Conservation (phyloP, 2,329 filamentous ascomycete species). For the Trichoderma lentiforme region DNA sequence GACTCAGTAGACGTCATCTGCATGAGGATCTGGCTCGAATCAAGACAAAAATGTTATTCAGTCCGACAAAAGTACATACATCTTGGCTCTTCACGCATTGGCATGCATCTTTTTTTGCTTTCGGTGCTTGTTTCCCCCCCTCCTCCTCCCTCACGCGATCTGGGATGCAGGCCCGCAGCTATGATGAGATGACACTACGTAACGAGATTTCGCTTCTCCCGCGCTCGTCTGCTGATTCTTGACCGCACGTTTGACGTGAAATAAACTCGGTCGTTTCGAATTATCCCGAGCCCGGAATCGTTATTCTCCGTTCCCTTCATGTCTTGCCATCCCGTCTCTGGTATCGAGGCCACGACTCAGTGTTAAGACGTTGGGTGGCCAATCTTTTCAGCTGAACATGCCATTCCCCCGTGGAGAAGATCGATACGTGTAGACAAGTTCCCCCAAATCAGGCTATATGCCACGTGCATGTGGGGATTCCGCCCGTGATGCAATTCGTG, state of each 20-base stretch:
- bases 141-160: background rate
- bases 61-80: background rate
- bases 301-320: background rate
- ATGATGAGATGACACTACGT: constrained; percentile 12
- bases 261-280: background rate
- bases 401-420: constrained; percentile 4
- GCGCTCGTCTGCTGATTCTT: background rate
- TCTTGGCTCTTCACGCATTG: background rate
- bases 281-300: background rate
- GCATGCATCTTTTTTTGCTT: background rate
- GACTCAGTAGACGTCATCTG: background rate
- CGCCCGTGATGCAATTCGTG: constrained; percentile 13
- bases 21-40: background rate
- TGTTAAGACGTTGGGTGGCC: background rate
- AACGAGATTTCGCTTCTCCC: background rate
- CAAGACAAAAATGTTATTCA: background rate
- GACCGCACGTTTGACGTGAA: background rate
- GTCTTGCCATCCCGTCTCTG: background rate
- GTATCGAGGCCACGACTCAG: background rate
- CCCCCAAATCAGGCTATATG: constrained; percentile 19
- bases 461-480: constrained; percentile 19
- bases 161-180: constrained; percentile 1
- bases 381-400: background rate
- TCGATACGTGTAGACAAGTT: background rate
- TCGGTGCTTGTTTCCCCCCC: background rate